These are phyloP conservation scores for Lodderomyces theae DNA, from an alignment of 1,139 yeast genomes.

Conservation along the genomic window DNA sequence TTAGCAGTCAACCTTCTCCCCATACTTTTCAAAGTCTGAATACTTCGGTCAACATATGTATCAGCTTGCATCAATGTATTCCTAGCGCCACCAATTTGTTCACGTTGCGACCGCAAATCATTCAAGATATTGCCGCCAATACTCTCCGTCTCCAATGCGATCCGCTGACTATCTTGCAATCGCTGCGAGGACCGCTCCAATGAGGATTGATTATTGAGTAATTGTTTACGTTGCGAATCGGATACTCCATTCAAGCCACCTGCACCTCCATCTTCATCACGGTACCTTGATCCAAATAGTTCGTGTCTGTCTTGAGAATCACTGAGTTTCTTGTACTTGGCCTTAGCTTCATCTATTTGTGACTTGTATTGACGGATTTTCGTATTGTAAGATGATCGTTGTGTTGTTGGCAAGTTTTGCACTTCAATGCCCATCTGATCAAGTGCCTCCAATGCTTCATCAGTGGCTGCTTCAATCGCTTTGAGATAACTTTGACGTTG, in stretches of 20 bases:
- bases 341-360: slow-evolving; percentile 59
- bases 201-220: slow-evolving; percentile 74
- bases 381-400: slow-evolving; percentile 66
- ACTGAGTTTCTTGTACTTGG: slow-evolving; percentile 47
- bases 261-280: slow-evolving; percentile 21
- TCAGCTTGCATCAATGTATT: slow-evolving; percentile 87
- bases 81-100: slow-evolving; percentile 82
- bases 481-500: slow-evolving; percentile 51
- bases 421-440: slow-evolving; percentile 83
- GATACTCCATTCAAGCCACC: slow-evolving; percentile 36
- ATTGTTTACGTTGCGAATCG: slow-evolving; percentile 76
- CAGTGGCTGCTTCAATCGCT: slow-evolving; percentile 66
- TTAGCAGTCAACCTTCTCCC: slow-evolving; percentile 94
- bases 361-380: slow-evolving; percentile 65
- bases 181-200: slow-evolving; percentile 82
- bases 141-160: slow-evolving; percentile 88
- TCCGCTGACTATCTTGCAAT: slow-evolving; percentile 80
- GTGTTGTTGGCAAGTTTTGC: slow-evolving; percentile 71
- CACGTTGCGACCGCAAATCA: slow-evolving; percentile 89
- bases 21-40: slow-evolving; percentile 87
- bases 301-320: slow-evolving; percentile 67
- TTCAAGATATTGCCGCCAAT: slow-evolving; percentile 89
- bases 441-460: slow-evolving; percentile 74
- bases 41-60: slow-evolving; percentile 84
- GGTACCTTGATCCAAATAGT: slow-evolving; percentile 59